Base-by-base conservation (phyloP, 495 filamentous ascomycete genomes). In the Jackrogersella multiformis region DNA sequence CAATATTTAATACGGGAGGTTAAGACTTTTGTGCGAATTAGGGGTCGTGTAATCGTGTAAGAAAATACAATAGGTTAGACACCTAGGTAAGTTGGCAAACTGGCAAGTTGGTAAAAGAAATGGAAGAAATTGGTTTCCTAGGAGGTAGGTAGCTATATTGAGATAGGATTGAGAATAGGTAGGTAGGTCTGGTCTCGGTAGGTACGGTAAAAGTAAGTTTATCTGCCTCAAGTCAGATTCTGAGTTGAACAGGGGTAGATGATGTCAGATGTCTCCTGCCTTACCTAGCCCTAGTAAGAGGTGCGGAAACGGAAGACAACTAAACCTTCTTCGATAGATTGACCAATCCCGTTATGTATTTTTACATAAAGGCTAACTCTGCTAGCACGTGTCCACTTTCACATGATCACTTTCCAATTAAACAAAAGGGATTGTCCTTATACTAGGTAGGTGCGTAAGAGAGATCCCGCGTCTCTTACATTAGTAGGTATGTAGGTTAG, bases 181-280 rank as follows among this genome's bases (percentile, higher is more conserved):
- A 45, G 20, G 41, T 16, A 12, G n/a, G n/a, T n/a, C n/a, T n/a
- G n/a, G n/a, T n/a, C n/a, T n/a, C 21, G 10, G 41, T 45, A 21
- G 18, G 13, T 28, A 49, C n/a, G 13, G 30, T 35, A 34, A 24
- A 15, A n/a, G 5, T 18, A 16, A 42, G 38, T 42, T n/a, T 10
- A 42, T 18, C 38, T 18, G 38, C 41, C 18, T 44, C 18, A 23
- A 20, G 23, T 44, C n/a, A 30, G 26, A 30, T 7, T 30, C 26
- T 46, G n/a, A 46, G 42, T 46, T n/a, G 42, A 46, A 21, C 42
- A 46, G 42, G 42, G 42, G 42, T 26, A n/a, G 18, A 45, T 46
- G 42, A 46, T 46, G 42, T 46, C 42, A 46, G 42, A 44, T 44
- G 16, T 9, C 41, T 42, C 16, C 38, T n/a, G n/a, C n/a, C n/a